Evolutionary conservation across 2,329 filamentous ascomycete genomes (phyloP).

Genomic region (Calycina herbarum): DNA sequence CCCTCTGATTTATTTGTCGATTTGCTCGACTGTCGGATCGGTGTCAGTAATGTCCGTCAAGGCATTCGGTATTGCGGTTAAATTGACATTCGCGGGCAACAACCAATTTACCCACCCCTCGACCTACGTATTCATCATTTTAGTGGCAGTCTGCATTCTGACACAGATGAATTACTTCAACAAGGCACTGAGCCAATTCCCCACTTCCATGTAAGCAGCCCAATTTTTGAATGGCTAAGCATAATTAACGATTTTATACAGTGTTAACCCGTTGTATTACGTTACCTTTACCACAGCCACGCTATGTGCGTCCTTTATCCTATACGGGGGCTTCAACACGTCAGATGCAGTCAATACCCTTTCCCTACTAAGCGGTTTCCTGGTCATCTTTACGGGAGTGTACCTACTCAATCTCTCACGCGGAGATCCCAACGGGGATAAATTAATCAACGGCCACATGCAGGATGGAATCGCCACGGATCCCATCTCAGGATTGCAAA

Average conservation of each 20-base stretch:
- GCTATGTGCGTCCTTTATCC: conserved; percentile 90
- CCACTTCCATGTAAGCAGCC: conserved; percentile 82
- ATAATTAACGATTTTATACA: conserved; percentile 35
- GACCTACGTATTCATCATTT: conserved; percentile 95
- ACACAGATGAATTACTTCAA: conserved; percentile 99
- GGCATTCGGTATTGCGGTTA: conserved; percentile 95
- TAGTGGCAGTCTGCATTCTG: conserved; percentile 88
- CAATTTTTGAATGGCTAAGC: conserved; percentile 14
- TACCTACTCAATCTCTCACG: conserved; percentile 96
- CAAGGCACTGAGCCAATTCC: conserved; percentile 95
- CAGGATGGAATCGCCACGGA: conserved; percentile 86
- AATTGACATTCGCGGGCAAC: conserved; percentile 87
- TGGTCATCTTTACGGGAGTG: conserved; percentile 92
- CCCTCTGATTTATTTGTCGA: conserved; percentile 92
- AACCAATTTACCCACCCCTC: conserved; percentile 96
- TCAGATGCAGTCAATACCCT: conserved; percentile 88
- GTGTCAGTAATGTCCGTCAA: conserved; percentile 99
- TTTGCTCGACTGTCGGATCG: conserved; percentile 95
- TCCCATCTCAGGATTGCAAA: conserved; percentile 84
- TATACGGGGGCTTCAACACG: conserved; percentile 95
- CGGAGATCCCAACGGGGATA: conserved; percentile 79
- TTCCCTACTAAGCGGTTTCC: conserved; percentile 87
- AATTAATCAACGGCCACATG: conserved; percentile 59
- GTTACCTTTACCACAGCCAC: conserved; percentile 96
- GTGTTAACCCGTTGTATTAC: conserved; percentile 81